Evolutionary conservation across 208 protist species (phyloP), one percentile per base, ranked within the genome.

Genomic region (Crithidia bombi): DNA sequence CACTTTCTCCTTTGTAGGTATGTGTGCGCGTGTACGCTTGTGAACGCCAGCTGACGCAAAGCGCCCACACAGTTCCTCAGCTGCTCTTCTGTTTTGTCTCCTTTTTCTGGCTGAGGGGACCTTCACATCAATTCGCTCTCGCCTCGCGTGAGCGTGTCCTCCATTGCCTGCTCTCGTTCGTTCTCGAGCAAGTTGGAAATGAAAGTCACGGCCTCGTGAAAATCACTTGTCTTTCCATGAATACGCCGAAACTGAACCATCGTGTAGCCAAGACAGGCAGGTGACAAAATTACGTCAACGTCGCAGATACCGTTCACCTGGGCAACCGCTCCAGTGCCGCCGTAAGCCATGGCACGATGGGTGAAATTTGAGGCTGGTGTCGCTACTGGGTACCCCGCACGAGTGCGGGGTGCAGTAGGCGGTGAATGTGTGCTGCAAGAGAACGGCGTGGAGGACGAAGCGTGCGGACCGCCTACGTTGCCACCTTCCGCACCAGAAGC

Each of bases 121-220:
- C 3, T 21, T 78, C 73, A 93, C 80, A 93, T 90, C 23, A 94
- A 78, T 58, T 94, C 91, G 63, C 91, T 96, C 47, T 96, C 91
- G 0, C 91, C 91, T 21, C 82, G 38, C n/a, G 91, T 82, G 64
- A 94, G 82, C 6, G 82, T 91, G 65, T 96, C 91, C 59, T 92
- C 73, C 63, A 90, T 87, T 21, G 91, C 91, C 68, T 94, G 86
- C 69, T 93, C 80, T 21, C 91, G 79, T 58, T 96, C 91, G 25
- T 70, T 32, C 33, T 90, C 88, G 11, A 96, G 65, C 47, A 93
- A 28, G 59, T 85, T 87, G 0, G 88, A 87, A 35, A 96, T 87
- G 65, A 82, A 96, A 0, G 61, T 69, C n/a, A 96, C 86, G 3
- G 86, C 85, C 72, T 96, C 91, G 63, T 94, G 91, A 67, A 94